Evolutionary conservation across 78 protist species (phyloP).

Genomic region (Guillardia theta): DNA sequence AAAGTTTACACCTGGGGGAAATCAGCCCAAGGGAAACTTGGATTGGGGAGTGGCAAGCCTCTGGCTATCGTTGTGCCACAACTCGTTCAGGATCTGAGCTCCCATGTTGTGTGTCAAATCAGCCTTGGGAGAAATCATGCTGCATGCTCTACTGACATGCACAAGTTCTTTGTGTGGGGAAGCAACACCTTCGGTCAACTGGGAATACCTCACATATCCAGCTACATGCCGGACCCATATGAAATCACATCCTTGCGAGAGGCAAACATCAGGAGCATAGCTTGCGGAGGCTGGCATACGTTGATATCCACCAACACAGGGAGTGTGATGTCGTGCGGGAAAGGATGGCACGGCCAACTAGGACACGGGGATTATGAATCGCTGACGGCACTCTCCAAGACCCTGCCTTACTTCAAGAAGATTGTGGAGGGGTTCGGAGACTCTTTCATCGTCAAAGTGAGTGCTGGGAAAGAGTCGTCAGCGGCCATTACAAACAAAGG

Average conservation of each 20-base stretch:
- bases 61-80: not conserved
- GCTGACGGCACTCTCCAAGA: not conserved
- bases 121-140: not conserved
- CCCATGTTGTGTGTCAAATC: not conserved
- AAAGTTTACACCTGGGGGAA: slow-evolving; percentile 20
- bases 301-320: not conserved
- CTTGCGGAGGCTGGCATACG: slow-evolving; percentile 13
- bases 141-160: not conserved
- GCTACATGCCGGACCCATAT: not conserved
- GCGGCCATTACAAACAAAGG: not conserved
- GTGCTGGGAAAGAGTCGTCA: not conserved
- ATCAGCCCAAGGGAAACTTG: not conserved
- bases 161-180: not conserved
- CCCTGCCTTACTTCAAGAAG: not conserved
- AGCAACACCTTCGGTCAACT: slow-evolving; percentile 36
- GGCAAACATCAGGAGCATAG: not conserved
- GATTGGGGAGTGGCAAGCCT: not conserved
- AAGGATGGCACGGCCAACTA: slow-evolving; percentile 12
- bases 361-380: not conserved
- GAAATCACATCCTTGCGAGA: not conserved
- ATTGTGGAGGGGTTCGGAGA: not conserved
- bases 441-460: not conserved
- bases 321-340: not conserved
- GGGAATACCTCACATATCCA: not conserved
- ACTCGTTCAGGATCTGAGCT: not conserved